These are phyloP conservation scores for Lepidium didymum DNA, from an alignment of 345 rosid species.

Conservation along the genomic window DNA sequence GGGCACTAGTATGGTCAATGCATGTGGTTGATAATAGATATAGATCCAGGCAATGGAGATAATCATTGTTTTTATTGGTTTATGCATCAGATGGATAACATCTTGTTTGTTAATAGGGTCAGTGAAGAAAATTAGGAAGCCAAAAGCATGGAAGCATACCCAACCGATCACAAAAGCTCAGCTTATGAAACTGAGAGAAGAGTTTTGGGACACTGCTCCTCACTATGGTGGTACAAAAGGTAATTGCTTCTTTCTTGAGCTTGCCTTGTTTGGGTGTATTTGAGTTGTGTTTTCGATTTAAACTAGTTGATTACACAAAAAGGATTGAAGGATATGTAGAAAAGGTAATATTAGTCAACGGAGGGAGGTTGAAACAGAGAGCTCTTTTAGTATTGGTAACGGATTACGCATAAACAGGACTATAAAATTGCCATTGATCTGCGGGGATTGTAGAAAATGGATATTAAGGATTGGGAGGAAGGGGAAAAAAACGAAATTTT, in stretches of 20 bases:
- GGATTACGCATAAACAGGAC: background rate
- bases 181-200: constrained; percentile 73
- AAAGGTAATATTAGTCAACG: background rate
- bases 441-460: background rate
- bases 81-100: background rate
- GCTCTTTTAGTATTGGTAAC: background rate
- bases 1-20: constrained; percentile 4
- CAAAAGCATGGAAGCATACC: constrained; percentile 86
- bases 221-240: constrained; percentile 92
- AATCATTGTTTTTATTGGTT: background rate
- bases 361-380: background rate
- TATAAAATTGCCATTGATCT: background rate
- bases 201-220: constrained; percentile 97
- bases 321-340: background rate
- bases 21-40: background rate
- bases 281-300: background rate
- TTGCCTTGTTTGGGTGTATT: background rate
- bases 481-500: background rate
- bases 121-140: constrained; percentile 73
- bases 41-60: background rate
- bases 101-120: constrained; percentile 29
- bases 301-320: background rate
- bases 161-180: constrained; percentile 67
- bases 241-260: constrained; percentile 1
- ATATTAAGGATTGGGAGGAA: background rate